Evolutionary conservation across 2,329 filamentous ascomycete genomes (phyloP).

Genomic region (Penicillium sp.): DNA sequence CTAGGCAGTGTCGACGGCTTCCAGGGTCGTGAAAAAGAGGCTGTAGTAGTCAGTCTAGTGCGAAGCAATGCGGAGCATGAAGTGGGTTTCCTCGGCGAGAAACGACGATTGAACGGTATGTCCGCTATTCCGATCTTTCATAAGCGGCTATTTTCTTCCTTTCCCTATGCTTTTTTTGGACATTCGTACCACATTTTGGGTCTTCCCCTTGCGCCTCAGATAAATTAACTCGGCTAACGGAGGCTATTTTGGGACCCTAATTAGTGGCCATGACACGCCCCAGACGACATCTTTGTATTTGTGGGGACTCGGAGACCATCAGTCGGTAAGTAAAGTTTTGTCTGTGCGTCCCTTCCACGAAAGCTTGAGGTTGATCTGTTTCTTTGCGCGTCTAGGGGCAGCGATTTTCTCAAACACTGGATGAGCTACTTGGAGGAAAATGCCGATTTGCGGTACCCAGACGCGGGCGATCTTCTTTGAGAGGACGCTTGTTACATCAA

Average conservation of each 20-base stretch:
- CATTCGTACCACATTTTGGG: background rate
- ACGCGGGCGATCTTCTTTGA: slow-evolving; percentile 51
- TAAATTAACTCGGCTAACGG: slow-evolving; percentile 17
- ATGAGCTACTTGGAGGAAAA: slow-evolving; percentile 89
- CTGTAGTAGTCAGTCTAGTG: slow-evolving; percentile 89
- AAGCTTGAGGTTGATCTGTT: slow-evolving; percentile 13
- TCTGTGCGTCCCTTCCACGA: background rate
- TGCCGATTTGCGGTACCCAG: slow-evolving; percentile 86
- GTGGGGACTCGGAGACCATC: slow-evolving; percentile 93
- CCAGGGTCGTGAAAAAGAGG: slow-evolving; percentile 96
- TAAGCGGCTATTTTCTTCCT: background rate
- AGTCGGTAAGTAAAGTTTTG: slow-evolving; percentile 72
- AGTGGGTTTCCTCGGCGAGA: slow-evolving; percentile 91
- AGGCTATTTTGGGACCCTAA: background rate
- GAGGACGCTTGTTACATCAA: background rate
- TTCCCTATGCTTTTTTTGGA: background rate
- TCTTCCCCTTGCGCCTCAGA: background rate
- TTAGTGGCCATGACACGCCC: slow-evolving; percentile 96
- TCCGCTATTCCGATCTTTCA: slow-evolving; percentile 14
- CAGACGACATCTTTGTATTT: slow-evolving; percentile 83
- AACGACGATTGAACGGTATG: slow-evolving; percentile 87
- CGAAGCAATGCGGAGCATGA: slow-evolving; percentile 84
- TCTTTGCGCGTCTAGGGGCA: slow-evolving; percentile 63
- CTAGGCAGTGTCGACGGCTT: slow-evolving; percentile 97
- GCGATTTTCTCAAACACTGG: slow-evolving; percentile 83